Conservation (phyloP, 2,329 filamentous ascomycete genomes). For the Thielaviopsis cerberus region DNA sequence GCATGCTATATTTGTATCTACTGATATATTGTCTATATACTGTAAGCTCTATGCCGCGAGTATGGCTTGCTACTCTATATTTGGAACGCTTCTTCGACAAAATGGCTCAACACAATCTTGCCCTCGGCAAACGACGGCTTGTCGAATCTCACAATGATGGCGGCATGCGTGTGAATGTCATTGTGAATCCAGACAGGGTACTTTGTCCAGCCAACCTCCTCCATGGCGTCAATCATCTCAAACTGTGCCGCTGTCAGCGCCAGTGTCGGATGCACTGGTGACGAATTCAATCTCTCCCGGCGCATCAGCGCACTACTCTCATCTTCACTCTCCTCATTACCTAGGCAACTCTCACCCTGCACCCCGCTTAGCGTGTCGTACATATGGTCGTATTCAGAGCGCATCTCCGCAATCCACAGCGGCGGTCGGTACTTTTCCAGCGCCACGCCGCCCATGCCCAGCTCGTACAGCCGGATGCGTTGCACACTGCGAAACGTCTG, state of each 20-base stretch:
- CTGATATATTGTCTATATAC: not conserved
- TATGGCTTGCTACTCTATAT: not conserved
- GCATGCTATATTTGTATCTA: not conserved
- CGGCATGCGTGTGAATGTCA: conserved; percentile 65
- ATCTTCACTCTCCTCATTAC: conserved; percentile 25
- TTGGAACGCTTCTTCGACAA: conserved; percentile 54
- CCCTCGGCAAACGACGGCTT: conserved; percentile 57
- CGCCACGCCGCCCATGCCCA: conserved; percentile 47
- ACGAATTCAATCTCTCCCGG: conserved; percentile 24
- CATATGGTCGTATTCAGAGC: conserved; percentile 56
- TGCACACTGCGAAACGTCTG: conserved; percentile 59
- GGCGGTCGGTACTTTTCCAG: conserved; percentile 57
- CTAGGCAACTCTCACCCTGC: conserved; percentile 54
- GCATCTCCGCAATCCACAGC: conserved; percentile 55
- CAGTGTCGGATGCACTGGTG: conserved; percentile 40
- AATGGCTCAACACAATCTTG: conserved; percentile 59
- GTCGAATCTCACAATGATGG: conserved; percentile 64
- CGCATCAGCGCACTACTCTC: conserved; percentile 20
- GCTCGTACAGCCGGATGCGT: conserved; percentile 59
- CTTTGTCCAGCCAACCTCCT: conserved; percentile 46
- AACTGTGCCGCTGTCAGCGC: conserved; percentile 69
- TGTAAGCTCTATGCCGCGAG: not conserved
- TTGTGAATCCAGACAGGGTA: conserved; percentile 60
- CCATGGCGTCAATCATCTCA: conserved; percentile 60
- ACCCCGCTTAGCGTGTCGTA: conserved; percentile 55